Evolutionary conservation across 2,329 filamentous ascomycete genomes (phyloP).

Genomic region (Fusarium acutatum): DNA sequence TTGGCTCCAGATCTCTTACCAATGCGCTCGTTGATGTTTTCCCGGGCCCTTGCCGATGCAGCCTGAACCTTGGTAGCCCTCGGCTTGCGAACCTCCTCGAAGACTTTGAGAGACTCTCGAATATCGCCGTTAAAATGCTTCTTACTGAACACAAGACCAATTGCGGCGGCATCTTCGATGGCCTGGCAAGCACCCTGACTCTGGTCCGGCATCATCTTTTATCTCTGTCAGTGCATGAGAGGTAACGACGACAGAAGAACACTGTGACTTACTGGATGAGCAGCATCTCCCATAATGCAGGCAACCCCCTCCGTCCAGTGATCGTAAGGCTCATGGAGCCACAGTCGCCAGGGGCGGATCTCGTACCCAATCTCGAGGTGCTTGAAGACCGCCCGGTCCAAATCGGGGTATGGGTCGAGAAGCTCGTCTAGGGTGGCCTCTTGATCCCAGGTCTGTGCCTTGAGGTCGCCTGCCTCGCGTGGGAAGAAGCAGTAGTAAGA

Average conservation of each 20-base stretch:
- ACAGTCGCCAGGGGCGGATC: background rate
- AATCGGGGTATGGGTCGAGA: background rate
- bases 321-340: background rate
- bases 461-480: background rate
- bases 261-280: background rate
- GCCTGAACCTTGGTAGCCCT: background rate
- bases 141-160: background rate
- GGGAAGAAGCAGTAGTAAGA: conserved; percentile 3
- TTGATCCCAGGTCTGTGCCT: background rate
- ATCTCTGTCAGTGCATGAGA: background rate
- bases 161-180: background rate
- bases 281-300: background rate
- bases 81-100: background rate
- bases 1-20: background rate
- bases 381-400: background rate
- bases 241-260: background rate
- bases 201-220: background rate
- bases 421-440: background rate
- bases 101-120: background rate
- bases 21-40: conserved; percentile 2
- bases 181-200: background rate
- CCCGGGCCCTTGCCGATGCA: background rate
- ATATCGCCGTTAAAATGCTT: background rate
- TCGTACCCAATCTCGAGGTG: background rate
- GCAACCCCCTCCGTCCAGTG: background rate